Conservation (phyloP, 345 rosid species). For the Laguncularia racemosa region DNA sequence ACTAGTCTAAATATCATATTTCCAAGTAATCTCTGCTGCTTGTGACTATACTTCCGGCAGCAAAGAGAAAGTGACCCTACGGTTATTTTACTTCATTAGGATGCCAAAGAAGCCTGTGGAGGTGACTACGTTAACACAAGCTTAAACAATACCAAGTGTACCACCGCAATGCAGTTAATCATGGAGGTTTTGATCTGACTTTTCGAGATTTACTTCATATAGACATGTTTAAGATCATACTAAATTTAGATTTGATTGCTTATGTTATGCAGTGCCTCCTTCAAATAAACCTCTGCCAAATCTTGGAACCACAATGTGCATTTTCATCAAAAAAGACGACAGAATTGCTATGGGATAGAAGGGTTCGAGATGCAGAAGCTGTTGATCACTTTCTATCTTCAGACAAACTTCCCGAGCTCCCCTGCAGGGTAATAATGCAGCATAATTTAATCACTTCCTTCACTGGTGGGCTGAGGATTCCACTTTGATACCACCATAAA, state of each 20-base stretch:
- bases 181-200: slow-evolving; percentile 10
- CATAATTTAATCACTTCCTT: no score
- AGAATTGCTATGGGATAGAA: slow-evolving; percentile 18
- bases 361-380: slow-evolving; percentile 19
- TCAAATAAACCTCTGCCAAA: slow-evolving; percentile 28
- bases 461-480: no score
- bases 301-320: slow-evolving; percentile 35
- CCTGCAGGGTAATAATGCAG: slow-evolving; percentile 12
- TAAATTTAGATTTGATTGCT: neutral
- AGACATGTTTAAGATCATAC: no score
- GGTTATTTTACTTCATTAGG: neutral
- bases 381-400: slow-evolving; percentile 6
- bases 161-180: slow-evolving; percentile 17
- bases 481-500: no score
- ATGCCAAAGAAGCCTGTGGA: slow-evolving; percentile 17
- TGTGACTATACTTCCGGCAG: neutral
- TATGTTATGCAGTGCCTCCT: slow-evolving; percentile 21
- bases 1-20: neutral
- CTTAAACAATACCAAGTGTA: slow-evolving; percentile 22
- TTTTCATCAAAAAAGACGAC: slow-evolving; percentile 17
- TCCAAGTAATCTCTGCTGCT: neutral
- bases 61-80: neutral
- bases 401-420: slow-evolving; percentile 21
- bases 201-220: no score
- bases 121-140: slow-evolving; percentile 18